phyloP scores from a whole-genome alignment of 2,329 filamentous ascomycete species.

The Neonectria sp. region DNA sequence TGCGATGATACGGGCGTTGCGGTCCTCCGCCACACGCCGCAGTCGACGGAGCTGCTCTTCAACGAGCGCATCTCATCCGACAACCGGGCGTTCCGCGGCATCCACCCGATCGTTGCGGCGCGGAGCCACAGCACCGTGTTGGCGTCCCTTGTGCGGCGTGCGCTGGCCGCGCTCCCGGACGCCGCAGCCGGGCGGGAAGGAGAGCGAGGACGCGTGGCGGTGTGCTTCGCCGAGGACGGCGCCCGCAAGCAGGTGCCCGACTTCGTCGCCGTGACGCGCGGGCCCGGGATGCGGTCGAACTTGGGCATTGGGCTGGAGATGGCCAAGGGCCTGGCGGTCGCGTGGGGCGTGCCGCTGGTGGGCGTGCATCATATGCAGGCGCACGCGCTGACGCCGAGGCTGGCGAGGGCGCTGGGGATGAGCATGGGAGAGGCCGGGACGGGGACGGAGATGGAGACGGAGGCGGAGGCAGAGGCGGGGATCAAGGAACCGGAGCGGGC shows the following conservation, averaged over 20 bases:
- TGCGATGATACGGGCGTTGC: constrained; percentile 96
- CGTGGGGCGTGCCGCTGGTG: constrained; percentile 86
- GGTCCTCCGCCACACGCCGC: constrained; percentile 74
- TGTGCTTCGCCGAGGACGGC: constrained; percentile 33
- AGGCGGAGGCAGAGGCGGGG: background rate
- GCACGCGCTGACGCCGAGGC: constrained; percentile 88
- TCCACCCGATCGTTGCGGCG: constrained; percentile 84
- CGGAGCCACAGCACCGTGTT: constrained; percentile 82
- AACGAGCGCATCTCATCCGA: constrained; percentile 87
- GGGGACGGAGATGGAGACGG: background rate
- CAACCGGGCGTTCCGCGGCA: constrained; percentile 80
- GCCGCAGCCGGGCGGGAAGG: constrained; percentile 14
- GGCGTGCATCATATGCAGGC: constrained; percentile 98
- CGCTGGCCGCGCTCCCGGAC: constrained; percentile 68
- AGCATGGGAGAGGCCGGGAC: constrained; percentile 32
- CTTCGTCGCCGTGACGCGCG: constrained; percentile 90
- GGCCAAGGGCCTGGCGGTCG: constrained; percentile 88
- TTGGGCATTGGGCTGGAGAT: constrained; percentile 84
- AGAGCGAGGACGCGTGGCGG: background rate
- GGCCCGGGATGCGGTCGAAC: constrained; percentile 89
- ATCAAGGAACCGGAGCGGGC: background rate
- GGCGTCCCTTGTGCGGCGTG: constrained; percentile 76
- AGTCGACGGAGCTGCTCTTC: constrained; percentile 76
- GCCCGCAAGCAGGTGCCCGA: constrained; percentile 71
- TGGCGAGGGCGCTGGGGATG: constrained; percentile 74